Conservation (phyloP, 192 early-diverging fungal species). For the Dimargaris verticillata region DNA sequence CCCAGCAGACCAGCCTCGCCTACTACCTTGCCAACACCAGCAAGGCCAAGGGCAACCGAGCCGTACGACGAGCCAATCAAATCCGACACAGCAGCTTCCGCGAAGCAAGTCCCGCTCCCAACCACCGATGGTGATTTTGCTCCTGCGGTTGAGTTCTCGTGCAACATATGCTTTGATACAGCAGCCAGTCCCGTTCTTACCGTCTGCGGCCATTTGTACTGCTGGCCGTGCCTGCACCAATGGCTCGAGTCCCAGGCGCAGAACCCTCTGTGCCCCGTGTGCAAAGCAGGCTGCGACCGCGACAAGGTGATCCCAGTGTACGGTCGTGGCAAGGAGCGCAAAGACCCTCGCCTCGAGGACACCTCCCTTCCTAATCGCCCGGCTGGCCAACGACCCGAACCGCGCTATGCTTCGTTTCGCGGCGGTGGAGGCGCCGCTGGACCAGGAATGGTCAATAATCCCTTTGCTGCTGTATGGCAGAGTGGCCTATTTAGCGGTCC, state of each 20-base stretch:
- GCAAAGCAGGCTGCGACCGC: constrained; percentile 68
- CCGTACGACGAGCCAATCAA: too few species aligned
- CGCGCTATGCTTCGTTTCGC: constrained; percentile 35
- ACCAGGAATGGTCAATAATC: constrained; percentile 2
- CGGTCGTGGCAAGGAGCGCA: constrained; percentile 56
- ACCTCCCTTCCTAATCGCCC: constrained; percentile 49
- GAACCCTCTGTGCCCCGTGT: constrained; percentile 66
- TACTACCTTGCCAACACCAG: too few species aligned
- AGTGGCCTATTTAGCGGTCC: constrained; percentile 38
- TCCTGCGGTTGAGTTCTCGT: constrained; percentile 4
- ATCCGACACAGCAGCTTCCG: too few species aligned
- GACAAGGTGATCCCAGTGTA: constrained; percentile 75
- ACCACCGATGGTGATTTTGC: too few species aligned
- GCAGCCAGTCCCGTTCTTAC: constrained; percentile 58
- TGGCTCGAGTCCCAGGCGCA: constrained; percentile 53
- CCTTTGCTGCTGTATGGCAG: constrained; percentile 30
- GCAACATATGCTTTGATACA: constrained; percentile 43
- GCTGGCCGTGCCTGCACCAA: constrained; percentile 56
- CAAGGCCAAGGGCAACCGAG: too few species aligned
- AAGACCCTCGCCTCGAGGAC: constrained; percentile 39
- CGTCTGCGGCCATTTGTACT: constrained; percentile 64
- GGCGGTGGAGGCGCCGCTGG: constrained; percentile 13
- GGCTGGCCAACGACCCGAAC: constrained; percentile 59
- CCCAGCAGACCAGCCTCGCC: too few species aligned
- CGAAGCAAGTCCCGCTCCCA: too few species aligned